Percentiles rank a stretch among this genome's conserved stretches.
phyloP scores from a whole-genome alignment of 805 yeast species.

The Myxozyma lipomycoides region DNA sequence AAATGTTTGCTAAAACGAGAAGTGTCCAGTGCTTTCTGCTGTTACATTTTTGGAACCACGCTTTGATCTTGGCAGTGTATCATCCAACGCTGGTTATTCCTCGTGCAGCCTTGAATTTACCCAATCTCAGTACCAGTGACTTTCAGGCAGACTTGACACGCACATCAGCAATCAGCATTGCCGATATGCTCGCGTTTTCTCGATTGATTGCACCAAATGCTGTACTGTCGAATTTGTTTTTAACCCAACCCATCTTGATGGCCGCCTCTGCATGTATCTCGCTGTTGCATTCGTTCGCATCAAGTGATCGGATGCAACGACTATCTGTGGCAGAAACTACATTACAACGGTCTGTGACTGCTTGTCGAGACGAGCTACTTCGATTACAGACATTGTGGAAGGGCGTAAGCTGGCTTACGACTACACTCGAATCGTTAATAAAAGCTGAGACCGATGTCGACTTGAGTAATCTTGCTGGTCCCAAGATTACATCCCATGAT shows the following conservation, averaged over 20 bases:
- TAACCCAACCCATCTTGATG: slow-evolving; percentile 33
- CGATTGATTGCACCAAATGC: slow-evolving; percentile 33
- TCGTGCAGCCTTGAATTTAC: slow-evolving; percentile 27
- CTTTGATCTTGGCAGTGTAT: slow-evolving; percentile 34
- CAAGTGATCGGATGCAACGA: slow-evolving; percentile 14
- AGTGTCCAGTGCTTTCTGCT: slow-evolving; percentile 32
- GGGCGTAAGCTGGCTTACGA: slow-evolving; percentile 34
- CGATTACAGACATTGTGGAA: slow-evolving; percentile 31
- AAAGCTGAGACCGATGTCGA: slow-evolving; percentile 34
- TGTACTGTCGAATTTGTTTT: slow-evolving; percentile 31
- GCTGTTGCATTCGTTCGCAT: slow-evolving; percentile 27
- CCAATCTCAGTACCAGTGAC: slow-evolving; percentile 22
- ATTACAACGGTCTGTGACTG: slow-evolving; percentile 29
- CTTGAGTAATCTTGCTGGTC: slow-evolving; percentile 23
- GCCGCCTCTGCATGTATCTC: slow-evolving; percentile 32
- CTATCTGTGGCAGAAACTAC: slow-evolving; percentile 5
- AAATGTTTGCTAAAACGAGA: slow-evolving; percentile 28
- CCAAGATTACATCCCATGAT: slow-evolving; percentile 27
- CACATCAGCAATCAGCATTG: slow-evolving; percentile 33
- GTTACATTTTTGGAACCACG: slow-evolving; percentile 34
- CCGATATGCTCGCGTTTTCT: slow-evolving; percentile 34
- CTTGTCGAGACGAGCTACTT: slow-evolving; percentile 30
- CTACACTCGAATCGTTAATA: slow-evolving; percentile 32
- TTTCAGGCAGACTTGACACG: slow-evolving; percentile 26
- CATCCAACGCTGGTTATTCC: slow-evolving; percentile 34